Conservation (phyloP, 2,329 filamentous ascomycete genomes). For the Colletotrichum sp. region DNA sequence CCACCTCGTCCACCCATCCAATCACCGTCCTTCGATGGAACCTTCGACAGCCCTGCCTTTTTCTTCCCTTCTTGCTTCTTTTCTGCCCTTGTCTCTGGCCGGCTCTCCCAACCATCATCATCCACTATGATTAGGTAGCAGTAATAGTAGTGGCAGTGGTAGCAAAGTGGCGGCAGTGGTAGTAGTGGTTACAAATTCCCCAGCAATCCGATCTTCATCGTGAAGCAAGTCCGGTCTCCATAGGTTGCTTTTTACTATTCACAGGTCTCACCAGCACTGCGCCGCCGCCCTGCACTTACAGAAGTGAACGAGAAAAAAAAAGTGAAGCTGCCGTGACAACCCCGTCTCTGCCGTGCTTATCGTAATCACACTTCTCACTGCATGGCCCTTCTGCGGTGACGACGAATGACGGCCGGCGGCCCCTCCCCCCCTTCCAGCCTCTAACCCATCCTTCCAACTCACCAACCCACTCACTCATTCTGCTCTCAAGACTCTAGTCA, state of each 20-base stretch:
- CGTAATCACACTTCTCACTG: neutral
- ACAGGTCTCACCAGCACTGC: neutral
- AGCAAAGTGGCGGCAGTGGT: neutral
- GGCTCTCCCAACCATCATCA: neutral
- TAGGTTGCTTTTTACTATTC: neutral
- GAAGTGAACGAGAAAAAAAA: neutral
- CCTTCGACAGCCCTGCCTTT: constrained; percentile 18
- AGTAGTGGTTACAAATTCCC: neutral
- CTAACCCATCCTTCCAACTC: neutral
- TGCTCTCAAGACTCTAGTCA: neutral
- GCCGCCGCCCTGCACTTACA: neutral
- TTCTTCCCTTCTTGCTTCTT: neutral
- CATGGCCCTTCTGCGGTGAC: neutral
- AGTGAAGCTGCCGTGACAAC: neutral
- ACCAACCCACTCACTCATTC: neutral
- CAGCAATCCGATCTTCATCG: neutral
- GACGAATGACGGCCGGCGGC: neutral
- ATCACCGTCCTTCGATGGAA: constrained; percentile 1
- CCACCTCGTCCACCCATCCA: neutral
- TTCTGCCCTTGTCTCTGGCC: neutral
- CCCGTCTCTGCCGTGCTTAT: neutral
- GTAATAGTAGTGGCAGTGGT: neutral
- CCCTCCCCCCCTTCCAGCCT: neutral
- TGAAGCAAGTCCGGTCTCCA: neutral
- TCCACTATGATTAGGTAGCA: neutral